Evolutionary conservation across 305 asterid genomes (phyloP).

Genomic region (Solanum aculeatissimum): DNA sequence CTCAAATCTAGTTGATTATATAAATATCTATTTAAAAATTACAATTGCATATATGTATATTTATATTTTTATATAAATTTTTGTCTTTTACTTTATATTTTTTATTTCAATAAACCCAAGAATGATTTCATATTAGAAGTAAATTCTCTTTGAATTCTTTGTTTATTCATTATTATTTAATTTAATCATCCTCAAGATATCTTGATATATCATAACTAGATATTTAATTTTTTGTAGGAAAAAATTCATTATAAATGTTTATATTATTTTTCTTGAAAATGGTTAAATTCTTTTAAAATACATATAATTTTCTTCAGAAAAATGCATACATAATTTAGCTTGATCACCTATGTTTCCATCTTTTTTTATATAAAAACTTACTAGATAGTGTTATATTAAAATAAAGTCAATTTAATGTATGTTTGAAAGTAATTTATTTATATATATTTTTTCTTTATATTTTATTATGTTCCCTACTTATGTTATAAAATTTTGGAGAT

Average conservation of each 20-base stretch:
- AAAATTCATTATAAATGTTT: too few relatives aligned
- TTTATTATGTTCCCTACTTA: too few relatives aligned
- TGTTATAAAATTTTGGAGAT: too few relatives aligned
- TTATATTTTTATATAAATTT: not conserved
- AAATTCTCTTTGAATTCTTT: not conserved
- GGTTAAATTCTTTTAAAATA: not conserved
- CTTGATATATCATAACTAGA: not conserved
- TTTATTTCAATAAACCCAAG: not conserved
- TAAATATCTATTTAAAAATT: not conserved
- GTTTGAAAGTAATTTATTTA: too few relatives aligned
- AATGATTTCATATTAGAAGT: too few relatives aligned
- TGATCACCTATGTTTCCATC: not conserved
- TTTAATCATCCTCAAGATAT: not conserved
- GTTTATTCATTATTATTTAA: too few relatives aligned
- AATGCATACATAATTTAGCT: not conserved
- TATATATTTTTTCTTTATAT: too few relatives aligned
- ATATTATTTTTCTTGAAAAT: not conserved
- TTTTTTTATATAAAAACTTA: too few relatives aligned
- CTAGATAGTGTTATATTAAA: not conserved
- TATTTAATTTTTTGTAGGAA: too few relatives aligned
- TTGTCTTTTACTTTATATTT: too few relatives aligned
- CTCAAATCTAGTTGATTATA: not conserved
- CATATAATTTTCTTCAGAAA: not conserved
- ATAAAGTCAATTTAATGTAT: not conserved
- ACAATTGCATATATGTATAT: not conserved